These are phyloP conservation scores for Arthromyces matolae DNA, from an alignment of 768 basidiomycete species.

Conservation along the genomic window DNA sequence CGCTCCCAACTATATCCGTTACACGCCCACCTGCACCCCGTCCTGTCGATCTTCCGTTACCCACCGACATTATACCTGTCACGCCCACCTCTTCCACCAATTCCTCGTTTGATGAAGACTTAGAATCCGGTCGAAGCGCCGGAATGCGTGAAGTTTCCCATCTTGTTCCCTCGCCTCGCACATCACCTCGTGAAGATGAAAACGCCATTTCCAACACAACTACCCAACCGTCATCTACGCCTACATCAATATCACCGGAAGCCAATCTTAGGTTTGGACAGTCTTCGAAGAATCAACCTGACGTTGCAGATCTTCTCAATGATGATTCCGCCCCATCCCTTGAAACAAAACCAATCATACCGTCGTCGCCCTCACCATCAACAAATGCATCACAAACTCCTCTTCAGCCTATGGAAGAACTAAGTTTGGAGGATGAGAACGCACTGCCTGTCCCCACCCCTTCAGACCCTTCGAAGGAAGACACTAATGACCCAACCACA, in stretches of 20 bases:
- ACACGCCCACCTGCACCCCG: slow-evolving; percentile 69
- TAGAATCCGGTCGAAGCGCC: slow-evolving; percentile 44
- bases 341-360: slow-evolving; percentile 34
- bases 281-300: slow-evolving; percentile 15
- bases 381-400: slow-evolving; percentile 9
- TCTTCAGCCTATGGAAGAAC: slow-evolving; percentile 4
- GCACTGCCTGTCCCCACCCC: background rate
- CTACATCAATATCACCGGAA: background rate
- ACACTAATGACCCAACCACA: slow-evolving; percentile 29
- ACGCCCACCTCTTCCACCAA: slow-evolving; percentile 44
- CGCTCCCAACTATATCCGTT: slow-evolving; percentile 54
- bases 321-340: slow-evolving; percentile 37
- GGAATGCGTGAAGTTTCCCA: slow-evolving; percentile 35
- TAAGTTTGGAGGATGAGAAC: background rate
- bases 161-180: slow-evolving; percentile 17
- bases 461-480: slow-evolving; percentile 7
- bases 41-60: slow-evolving; percentile 68
- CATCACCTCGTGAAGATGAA: slow-evolving; percentile 7
- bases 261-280: background rate
- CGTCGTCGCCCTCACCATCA: slow-evolving; percentile 21
- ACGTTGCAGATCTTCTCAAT: slow-evolving; percentile 51
- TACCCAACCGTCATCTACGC: background rate
- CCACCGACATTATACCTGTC: slow-evolving; percentile 50
- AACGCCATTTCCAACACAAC: background rate
- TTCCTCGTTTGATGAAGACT: slow-evolving; percentile 41